Conservation (phyloP, 192 early-diverging fungal genomes). For the Coemansia sp. region DNA sequence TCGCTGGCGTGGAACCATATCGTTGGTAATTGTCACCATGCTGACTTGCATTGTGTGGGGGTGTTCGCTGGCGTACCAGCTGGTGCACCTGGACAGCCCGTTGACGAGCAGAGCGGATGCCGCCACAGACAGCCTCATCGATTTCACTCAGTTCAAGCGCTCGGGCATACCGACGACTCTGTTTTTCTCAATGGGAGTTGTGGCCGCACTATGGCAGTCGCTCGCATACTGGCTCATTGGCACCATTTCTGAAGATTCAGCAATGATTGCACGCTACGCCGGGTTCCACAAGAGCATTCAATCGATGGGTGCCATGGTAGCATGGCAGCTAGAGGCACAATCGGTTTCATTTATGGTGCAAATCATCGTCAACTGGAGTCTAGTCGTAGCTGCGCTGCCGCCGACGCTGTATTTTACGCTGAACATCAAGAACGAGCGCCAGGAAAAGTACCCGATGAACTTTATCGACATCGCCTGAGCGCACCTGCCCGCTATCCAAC, state of each 20-base stretch:
- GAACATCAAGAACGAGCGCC: constrained; percentile 24
- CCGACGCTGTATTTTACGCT: constrained; percentile 46
- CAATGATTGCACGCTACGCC: constrained; percentile 61
- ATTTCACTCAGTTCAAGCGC: constrained; percentile 40
- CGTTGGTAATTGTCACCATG: constrained; percentile 3
- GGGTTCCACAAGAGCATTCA: constrained; percentile 88
- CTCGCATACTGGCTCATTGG: constrained; percentile 79
- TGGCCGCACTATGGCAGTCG: constrained; percentile 74
- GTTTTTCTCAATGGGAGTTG: constrained; percentile 68
- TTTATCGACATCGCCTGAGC: constrained; percentile 8
- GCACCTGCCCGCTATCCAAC: not conserved
- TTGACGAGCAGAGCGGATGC: not conserved
- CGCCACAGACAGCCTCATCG: constrained; percentile 24
- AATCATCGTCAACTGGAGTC: constrained; percentile 51
- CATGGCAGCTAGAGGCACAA: constrained; percentile 64
- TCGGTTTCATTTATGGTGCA: constrained; percentile 34
- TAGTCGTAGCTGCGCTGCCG: constrained; percentile 43
- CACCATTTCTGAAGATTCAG: constrained; percentile 70
- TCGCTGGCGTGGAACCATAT: constrained; percentile 14
- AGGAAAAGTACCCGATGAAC: not conserved
- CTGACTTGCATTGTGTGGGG: constrained; percentile 27
- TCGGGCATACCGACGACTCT: constrained; percentile 59
- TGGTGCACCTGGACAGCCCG: constrained; percentile 37
- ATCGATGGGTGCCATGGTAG: constrained; percentile 61
- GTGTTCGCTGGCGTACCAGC: constrained; percentile 61